phyloP scores from a whole-genome alignment of 148 eudicot genomes.

The Vaccinium corymbosum region DNA sequence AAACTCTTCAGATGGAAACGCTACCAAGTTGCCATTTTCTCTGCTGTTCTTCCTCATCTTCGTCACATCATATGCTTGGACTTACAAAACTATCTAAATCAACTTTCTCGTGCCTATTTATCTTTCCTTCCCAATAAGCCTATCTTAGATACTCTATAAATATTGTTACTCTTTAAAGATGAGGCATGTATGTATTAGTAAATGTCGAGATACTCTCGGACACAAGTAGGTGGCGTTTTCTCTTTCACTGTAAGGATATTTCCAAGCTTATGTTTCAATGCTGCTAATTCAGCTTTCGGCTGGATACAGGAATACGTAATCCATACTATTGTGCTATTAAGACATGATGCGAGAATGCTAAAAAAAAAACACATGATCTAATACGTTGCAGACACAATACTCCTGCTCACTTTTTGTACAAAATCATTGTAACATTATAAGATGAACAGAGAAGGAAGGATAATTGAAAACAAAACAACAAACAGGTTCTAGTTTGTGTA shows the following conservation, averaged over 20 bases:
- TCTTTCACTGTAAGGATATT: neutral
- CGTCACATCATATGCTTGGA: conserved; percentile 8
- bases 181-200: neutral
- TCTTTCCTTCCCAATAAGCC: neutral
- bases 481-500: neutral
- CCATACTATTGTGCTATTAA: neutral
- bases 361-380: neutral
- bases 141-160: neutral
- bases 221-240: neutral
- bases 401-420: neutral
- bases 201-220: neutral
- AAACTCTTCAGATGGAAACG: conserved; percentile 11
- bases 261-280: neutral
- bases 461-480: neutral
- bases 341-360: neutral
- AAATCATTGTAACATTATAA: neutral
- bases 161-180: neutral
- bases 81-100: conserved; percentile 8
- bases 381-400: neutral
- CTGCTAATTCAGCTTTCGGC: neutral
- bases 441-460: neutral
- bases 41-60: conserved; percentile 5
- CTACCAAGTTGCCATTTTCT: conserved; percentile 15
- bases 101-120: neutral
- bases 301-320: neutral